Evolutionary conservation across 495 filamentous ascomycete genomes (phyloP), one percentile per base, ranked within the genome.

Genomic region (Elasticomyces elasticus): DNA sequence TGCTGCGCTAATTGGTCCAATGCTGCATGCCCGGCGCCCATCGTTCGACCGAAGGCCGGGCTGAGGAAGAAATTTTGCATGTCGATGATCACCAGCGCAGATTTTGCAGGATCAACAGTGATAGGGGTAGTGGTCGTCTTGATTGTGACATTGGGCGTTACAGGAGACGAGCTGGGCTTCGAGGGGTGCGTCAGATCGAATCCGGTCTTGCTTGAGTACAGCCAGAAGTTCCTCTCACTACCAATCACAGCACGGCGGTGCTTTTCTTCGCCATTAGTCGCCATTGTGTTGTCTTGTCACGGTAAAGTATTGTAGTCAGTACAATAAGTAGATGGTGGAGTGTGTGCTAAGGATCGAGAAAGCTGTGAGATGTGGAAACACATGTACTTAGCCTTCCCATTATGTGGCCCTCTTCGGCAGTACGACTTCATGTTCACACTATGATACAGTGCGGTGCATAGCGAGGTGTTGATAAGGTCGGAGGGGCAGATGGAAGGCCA

Each of bases 31-130:
- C 68, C 67, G 13, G 54, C 50, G 24, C 64, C 60, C 42, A 55
- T 59, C 13, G 60, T 25, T 13, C 63, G 62, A 17, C 71, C 71
- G 27, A 75, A 63, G 7, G 64, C 56, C 10, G 65, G 52, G n/a
- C 63, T 71, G 19, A 82, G 67, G 59, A 81, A 81, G 69, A 76
- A 81, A 65, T 81, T 82, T 60, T 82, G 77, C 72, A 82, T 78
- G 64, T 82, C 79, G 30, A 81, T 73, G 22, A 82, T 72, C 1
- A 81, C 64, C 1, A 82, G 65, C 5, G 76, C 79, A 27, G 71
- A 71, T 46, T 64, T 67, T 11, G 63, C 49, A 5, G 77, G 72
- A 7, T 66, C 65, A 5, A 77, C 54, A 10, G 69, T 67, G 37
- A 74, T 69, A 7, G 68, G 67, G 4, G 61, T 60, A 1, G 61